Base-by-base conservation (phyloP, 2,329 filamentous ascomycete genomes). In the Botrytis sinoallii region DNA sequence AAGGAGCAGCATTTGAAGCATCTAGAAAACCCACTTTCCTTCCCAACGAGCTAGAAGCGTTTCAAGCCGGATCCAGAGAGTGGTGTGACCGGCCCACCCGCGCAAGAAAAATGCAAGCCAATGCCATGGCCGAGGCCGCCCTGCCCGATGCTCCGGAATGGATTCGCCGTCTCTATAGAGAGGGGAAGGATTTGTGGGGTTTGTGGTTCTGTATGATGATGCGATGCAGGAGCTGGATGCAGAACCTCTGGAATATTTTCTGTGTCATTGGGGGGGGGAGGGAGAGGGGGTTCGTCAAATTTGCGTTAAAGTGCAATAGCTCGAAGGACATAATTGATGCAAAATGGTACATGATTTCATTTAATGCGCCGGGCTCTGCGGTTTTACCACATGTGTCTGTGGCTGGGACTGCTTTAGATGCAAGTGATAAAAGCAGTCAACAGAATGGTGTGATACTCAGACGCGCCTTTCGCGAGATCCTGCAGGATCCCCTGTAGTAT, bases 21-120 rank as follows among this genome's bases (percentile, higher is more conserved):
- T 42, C 12, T 42, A 42, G 40, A 52, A 52, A 52, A 2, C 22
- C 4, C 4, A 1, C 10, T 9, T 52, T 9, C 25, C 22, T 25
- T 25, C 4, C 4, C 46, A 52, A 25, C 1, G 10, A 52, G 46
- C 46, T 25, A 5, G 4, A 52, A 52, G 10, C 46, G 4, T 12
- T 52, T 14, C 22, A 2, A 4, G 4, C 46, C 4, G 22, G 22
- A 52, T 12, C 4, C 1, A 52, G 10, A 52, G 22, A 52, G 4
- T 52, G 0, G 1, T 5, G 2, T 52, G 0, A 2, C 9, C 10
- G 22, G 4, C 4, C 10, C 0, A 12, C 46, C 22, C 4, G 10
- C 4, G 4, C 22, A 52, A 52, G 4, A 25, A 12, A 48, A 52
- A 12, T 52, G 22, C 22, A 52, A 52, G 10, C 9, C 22, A 25